These are phyloP conservation scores for Berkeleyomyces rouxiae DNA, from an alignment of 2,329 filamentous ascomycete species.

Conservation along the genomic window DNA sequence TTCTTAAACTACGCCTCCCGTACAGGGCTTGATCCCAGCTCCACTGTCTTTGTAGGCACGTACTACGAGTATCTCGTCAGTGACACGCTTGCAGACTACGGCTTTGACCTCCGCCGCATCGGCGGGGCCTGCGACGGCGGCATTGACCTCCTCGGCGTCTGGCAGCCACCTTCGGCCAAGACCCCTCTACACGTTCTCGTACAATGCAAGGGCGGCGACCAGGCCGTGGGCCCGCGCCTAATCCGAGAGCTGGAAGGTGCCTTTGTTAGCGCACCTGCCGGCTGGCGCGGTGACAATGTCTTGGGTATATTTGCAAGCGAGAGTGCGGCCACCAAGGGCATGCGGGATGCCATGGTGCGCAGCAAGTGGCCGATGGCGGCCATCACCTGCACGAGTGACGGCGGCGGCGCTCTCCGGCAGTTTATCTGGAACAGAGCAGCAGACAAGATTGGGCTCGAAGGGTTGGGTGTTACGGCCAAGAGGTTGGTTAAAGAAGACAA, in stretches of 20 bases:
- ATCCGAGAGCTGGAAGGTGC: conserved; percentile 69
- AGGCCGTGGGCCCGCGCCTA: conserved; percentile 37
- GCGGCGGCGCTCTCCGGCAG: conserved; percentile 43
- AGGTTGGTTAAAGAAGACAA: conserved; percentile 22
- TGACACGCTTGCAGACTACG: conserved; percentile 37
- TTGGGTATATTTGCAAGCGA: conserved; percentile 57
- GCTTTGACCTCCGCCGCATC: conserved; percentile 47
- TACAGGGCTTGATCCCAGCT: conserved; percentile 35
- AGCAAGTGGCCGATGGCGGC: conserved; percentile 59
- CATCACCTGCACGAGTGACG: conserved; percentile 35
- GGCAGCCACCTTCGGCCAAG: conserved; percentile 35
- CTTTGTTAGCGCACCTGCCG: conserved; percentile 53
- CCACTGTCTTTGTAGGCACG: conserved; percentile 53
- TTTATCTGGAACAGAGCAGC: conserved; percentile 57
- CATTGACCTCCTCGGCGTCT: conserved; percentile 58
- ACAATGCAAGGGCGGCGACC: conserved; percentile 53
- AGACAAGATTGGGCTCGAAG: conserved; percentile 44
- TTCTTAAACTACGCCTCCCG: conserved; percentile 49
- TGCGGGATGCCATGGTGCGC: conserved; percentile 52
- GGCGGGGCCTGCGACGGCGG: conserved; percentile 53
- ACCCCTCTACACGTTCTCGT: conserved; percentile 31
- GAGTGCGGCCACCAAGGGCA: conserved; percentile 57
- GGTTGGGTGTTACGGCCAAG: conserved; percentile 34
- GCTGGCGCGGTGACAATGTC: conserved; percentile 49
- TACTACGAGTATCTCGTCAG: conserved; percentile 59